Percentiles rank a stretch among this genome's conserved stretches.
phyloP scores from a whole-genome alignment of 2,329 filamentous ascomycete species.

The Colletotrichum tabaci region DNA sequence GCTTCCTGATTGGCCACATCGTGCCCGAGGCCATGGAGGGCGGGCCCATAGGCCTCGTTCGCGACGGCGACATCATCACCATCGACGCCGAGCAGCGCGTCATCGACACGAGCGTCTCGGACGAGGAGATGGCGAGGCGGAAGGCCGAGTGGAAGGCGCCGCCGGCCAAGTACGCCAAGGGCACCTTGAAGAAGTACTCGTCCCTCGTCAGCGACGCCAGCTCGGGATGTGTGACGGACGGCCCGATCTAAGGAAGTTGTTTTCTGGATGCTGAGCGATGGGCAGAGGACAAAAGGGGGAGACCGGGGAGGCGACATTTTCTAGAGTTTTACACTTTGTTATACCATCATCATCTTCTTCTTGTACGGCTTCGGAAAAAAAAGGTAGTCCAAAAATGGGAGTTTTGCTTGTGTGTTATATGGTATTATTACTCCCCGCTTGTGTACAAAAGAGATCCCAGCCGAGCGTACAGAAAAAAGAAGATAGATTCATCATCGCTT shows the following conservation, averaged over 20 bases:
- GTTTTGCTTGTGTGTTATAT: slow-evolving; percentile 38
- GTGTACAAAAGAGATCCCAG: neutral
- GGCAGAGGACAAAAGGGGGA: neutral
- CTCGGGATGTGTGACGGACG: slow-evolving; percentile 72
- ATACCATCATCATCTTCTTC: slow-evolving; percentile 40
- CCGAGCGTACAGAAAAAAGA: neutral
- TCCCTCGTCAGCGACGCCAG: slow-evolving; percentile 71
- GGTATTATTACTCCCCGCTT: neutral
- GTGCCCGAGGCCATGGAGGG: slow-evolving; percentile 90
- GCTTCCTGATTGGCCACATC: slow-evolving; percentile 90
- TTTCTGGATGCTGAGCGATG: neutral
- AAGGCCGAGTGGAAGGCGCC: slow-evolving; percentile 75
- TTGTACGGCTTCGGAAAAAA: slow-evolving; percentile 42
- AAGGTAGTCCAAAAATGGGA: slow-evolving; percentile 43
- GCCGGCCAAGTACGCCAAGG: slow-evolving; percentile 69
- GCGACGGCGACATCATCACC: slow-evolving; percentile 83
- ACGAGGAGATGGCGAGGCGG: slow-evolving; percentile 74
- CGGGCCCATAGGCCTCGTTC: slow-evolving; percentile 86
- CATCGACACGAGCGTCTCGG: slow-evolving; percentile 77
- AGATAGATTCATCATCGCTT: neutral
- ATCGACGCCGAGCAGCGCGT: slow-evolving; percentile 85
- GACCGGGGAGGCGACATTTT: neutral
- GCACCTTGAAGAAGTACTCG: slow-evolving; percentile 81
- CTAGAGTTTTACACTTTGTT: slow-evolving; percentile 37
- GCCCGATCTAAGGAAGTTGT: slow-evolving; percentile 45